Conservation (phyloP, 441 rosid genomes). For the Pelargonium citronellum region DNA sequence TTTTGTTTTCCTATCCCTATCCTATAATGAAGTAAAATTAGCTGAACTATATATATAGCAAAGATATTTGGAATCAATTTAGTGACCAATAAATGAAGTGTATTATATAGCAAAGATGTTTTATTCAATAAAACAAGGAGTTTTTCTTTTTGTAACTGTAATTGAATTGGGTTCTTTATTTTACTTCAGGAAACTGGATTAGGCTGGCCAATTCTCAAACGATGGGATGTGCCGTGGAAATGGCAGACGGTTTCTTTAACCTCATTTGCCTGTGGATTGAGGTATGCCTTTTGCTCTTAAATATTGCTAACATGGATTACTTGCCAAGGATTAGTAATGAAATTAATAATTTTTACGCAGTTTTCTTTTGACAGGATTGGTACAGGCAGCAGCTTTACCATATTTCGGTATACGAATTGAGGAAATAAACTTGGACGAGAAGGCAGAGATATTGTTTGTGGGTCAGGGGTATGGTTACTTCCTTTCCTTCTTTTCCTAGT, state of each 20-base stretch:
- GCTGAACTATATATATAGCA: no score
- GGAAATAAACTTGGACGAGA: slow-evolving; percentile 72
- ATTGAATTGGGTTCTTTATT: neutral
- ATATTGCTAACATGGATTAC: neutral
- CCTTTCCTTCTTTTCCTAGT: neutral
- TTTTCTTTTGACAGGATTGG: slow-evolving; percentile 90
- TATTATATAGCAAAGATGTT: no score
- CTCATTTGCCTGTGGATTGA: slow-evolving; percentile 84
- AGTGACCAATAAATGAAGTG: no score
- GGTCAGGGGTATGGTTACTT: slow-evolving; percentile 59
- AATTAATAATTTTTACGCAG: slow-evolving; percentile 66
- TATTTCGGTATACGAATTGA: slow-evolving; percentile 52
- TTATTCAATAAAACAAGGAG: no score
- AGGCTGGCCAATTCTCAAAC: slow-evolving; percentile 59
- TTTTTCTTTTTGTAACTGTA: neutral
- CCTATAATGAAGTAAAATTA: no score
- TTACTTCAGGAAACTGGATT: slow-evolving; percentile 33
- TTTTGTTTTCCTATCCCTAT: no score
- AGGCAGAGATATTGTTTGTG: slow-evolving; percentile 68
- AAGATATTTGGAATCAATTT: no score
- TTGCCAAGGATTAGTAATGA: slow-evolving; percentile 14
- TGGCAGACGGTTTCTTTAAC: slow-evolving; percentile 85
- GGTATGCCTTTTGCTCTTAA: slow-evolving; percentile 30
- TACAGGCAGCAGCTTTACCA: slow-evolving; percentile 57
- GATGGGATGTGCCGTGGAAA: slow-evolving; percentile 93